Conservation (phyloP, 345 rosid species). For the Syzygium oleosum region DNA sequence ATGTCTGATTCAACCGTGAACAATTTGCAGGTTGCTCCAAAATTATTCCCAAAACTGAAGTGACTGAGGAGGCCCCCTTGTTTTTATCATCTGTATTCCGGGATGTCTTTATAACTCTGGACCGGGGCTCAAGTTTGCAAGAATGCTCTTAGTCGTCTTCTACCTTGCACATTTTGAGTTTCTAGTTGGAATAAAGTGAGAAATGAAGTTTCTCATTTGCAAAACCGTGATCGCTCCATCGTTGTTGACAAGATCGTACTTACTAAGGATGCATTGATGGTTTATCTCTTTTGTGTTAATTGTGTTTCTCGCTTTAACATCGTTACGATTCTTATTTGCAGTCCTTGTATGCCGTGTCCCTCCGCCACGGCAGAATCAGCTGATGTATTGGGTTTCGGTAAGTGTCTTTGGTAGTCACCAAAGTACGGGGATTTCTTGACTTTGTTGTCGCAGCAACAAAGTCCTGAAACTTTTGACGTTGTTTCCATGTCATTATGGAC, state of each 20-base stretch:
- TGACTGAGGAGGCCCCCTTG: constrained; percentile 3
- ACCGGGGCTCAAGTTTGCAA: not conserved
- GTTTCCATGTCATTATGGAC: no score
- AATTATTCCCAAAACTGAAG: constrained; percentile 52
- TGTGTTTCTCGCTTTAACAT: not conserved
- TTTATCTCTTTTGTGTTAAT: not conserved
- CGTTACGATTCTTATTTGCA: not conserved
- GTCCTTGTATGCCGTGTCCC: not conserved
- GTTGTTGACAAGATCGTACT: not conserved
- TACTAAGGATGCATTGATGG: not conserved
- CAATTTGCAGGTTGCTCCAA: constrained; percentile 50
- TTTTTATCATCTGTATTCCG: not conserved
- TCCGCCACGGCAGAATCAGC: not conserved
- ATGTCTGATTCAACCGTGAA: not conserved
- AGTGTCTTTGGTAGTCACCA: no score
- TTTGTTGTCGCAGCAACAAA: not conserved
- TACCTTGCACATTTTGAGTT: not conserved
- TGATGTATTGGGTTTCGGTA: not conserved
- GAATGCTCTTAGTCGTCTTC: not conserved
- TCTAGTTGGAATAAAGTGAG: not conserved
- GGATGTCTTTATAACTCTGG: not conserved
- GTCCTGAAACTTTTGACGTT: not conserved
- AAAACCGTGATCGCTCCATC: not conserved
- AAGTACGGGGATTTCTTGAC: not conserved
- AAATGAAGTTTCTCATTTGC: not conserved